phyloP scores from a whole-genome alignment of 495 filamentous ascomycete genomes.

The Trichoderma virens region DNA sequence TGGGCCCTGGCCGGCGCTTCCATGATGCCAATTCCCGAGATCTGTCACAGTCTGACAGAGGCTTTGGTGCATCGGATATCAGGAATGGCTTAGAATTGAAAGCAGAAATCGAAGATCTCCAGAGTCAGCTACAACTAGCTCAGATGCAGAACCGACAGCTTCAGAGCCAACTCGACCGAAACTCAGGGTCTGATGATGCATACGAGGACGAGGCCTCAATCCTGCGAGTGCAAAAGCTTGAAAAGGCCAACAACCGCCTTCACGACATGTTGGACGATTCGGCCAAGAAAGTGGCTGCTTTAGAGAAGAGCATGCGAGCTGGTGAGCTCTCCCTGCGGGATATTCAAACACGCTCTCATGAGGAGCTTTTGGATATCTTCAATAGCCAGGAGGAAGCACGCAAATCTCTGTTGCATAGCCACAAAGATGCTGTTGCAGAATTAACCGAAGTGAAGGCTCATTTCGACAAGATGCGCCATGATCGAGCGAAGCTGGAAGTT shows the following conservation, averaged over 20 bases:
- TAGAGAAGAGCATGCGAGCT: constrained; percentile 79
- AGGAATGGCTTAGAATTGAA: constrained; percentile 88
- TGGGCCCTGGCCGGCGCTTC: constrained; percentile 67
- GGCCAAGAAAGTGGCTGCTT: constrained; percentile 79
- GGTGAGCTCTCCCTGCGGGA: constrained; percentile 90
- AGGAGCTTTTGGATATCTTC: constrained; percentile 89
- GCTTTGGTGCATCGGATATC: constrained; percentile 81
- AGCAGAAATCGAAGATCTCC: constrained; percentile 82
- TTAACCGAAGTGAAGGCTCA: constrained; percentile 77
- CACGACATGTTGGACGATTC: constrained; percentile 96
- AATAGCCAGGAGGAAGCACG: constrained; percentile 90
- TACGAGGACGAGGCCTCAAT: constrained; percentile 73
- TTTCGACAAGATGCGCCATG: constrained; percentile 76
- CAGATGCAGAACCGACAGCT: constrained; percentile 96
- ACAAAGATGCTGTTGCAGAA: constrained; percentile 79
- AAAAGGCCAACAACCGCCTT: constrained; percentile 83
- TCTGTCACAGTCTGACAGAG: constrained; percentile 79
- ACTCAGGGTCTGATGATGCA: constrained; percentile 43
- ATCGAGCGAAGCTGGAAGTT: constrained; percentile 71
- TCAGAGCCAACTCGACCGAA: constrained; percentile 72
- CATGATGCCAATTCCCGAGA: constrained; percentile 62
- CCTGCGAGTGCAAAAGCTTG: constrained; percentile 80
- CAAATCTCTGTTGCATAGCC: constrained; percentile 67
- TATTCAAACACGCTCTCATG: constrained; percentile 86
- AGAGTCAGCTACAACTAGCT: constrained; percentile 89